Percentiles rank a stretch among this genome's conserved stretches.
phyloP scores from a whole-genome alignment of 345 rosid genomes.

The Citrus reticulata region DNA sequence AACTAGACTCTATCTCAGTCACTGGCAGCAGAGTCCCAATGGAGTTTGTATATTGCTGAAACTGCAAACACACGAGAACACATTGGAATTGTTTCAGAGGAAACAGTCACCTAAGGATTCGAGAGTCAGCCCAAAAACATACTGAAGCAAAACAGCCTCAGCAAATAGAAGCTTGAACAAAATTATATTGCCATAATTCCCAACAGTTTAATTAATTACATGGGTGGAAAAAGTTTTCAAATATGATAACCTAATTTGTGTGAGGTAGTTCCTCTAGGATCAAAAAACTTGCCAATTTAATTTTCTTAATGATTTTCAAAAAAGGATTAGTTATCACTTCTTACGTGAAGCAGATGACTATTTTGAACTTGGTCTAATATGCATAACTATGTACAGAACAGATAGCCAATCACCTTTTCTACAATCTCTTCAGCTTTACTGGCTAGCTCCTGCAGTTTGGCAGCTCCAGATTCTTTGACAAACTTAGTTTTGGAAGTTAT shows the following conservation, averaged over 20 bases:
- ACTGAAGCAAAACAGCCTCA: neutral
- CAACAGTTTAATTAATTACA: too few relatives aligned
- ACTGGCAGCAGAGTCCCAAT: conserved; percentile 11
- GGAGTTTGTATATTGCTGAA: conserved; percentile 30
- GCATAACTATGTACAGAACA: neutral
- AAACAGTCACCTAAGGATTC: neutral
- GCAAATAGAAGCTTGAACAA: neutral
- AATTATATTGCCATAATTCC: too few relatives aligned
- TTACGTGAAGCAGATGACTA: neutral
- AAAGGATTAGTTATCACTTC: neutral
- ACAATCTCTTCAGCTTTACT: conserved; percentile 59
- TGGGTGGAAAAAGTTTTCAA: too few relatives aligned
- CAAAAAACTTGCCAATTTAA: too few relatives aligned
- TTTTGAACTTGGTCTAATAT: neutral
- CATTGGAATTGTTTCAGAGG: neutral
- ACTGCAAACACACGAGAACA: conserved; percentile 24
- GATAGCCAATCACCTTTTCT: conserved; percentile 49
- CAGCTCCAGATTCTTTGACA: conserved; percentile 58
- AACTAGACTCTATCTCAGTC: neutral
- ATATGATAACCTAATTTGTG: too few relatives aligned
- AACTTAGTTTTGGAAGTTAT: conserved; percentile 45
- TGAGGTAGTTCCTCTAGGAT: too few relatives aligned
- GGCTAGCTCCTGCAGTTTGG: conserved; percentile 47
- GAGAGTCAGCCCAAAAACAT: neutral
- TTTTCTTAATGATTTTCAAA: too few relatives aligned